Conservation (phyloP, 2,329 filamentous ascomycete species). For the Hypomyces rosellus region DNA sequence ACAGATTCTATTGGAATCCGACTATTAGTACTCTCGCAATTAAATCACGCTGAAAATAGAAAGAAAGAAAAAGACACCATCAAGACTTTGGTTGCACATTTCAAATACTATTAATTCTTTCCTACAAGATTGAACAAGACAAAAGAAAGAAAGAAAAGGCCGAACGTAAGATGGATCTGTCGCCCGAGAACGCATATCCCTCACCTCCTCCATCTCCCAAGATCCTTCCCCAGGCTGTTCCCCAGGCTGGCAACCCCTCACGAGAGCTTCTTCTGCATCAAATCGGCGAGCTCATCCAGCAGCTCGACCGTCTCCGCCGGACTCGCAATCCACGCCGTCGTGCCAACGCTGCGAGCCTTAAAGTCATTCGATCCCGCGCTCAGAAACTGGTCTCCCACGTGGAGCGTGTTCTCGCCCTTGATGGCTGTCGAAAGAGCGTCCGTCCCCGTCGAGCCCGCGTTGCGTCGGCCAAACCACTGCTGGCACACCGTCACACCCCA, state of each 20-base stretch:
- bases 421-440: conserved; percentile 36
- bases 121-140: background rate
- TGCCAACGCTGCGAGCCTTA: conserved; percentile 85
- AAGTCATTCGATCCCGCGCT: conserved; percentile 96
- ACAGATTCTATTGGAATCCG: too few relatives aligned
- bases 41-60: too few relatives aligned
- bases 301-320: conserved; percentile 85
- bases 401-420: conserved; percentile 71
- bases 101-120: background rate
- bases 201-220: too few relatives aligned
- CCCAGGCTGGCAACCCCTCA: background rate
- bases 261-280: conserved; percentile 38
- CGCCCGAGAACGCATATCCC: too few relatives aligned
- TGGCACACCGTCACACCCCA: conserved; percentile 94
- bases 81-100: background rate
- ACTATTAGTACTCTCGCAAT: too few relatives aligned
- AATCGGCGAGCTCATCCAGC: conserved; percentile 69
- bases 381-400: conserved; percentile 95
- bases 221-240: too few relatives aligned
- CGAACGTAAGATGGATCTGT: background rate
- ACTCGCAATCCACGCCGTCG: conserved; percentile 94
- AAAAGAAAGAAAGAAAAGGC: background rate
- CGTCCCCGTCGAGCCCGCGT: conserved; percentile 1
- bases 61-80: too few relatives aligned
- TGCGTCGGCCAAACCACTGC: conserved; percentile 65